Evolutionary conservation across 345 rosid genomes (phyloP), one percentile per base, ranked within the genome.

Genomic region (Rhodamnia argentea): DNA sequence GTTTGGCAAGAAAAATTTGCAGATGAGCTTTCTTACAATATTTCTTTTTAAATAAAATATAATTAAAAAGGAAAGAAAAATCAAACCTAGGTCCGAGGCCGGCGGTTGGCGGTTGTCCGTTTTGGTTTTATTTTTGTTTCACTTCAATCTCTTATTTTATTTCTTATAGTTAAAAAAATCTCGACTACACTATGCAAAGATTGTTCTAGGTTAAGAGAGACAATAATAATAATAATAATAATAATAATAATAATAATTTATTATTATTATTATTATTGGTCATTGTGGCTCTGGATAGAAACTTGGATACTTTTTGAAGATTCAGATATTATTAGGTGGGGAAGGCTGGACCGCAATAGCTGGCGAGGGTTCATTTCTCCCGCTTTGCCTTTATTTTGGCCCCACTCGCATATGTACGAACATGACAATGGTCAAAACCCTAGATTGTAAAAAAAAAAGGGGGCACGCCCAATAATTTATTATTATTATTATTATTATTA

Each of bases 391-490:
- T 70, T 18, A 10, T 16, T 70, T 18, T 9, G 78, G 78, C 11
- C 78, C 78, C 44, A 64, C 78, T 4, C 13, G 24, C 44, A 64
- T 64, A 4, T 18, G 76, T 9, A 5, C 1, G 24, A 64, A 64
- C 78, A 32, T 16, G 44, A 24, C 76, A 18, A 44, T 5, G 1
- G 76, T 32, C 76, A 64, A 29, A 2, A 7, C 44, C 32, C 44
- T 42, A 8, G 6, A 16, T 3, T 4, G 2, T 10, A 6, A 27
- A 3, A 27, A 7, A 7, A 10, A 10, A 15, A 52, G 1, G 1
- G 3, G 13, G 24, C 20, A 2, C 47, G 13, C 44, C 0, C 1
- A 15, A 18, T 29, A 7, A 29, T 16, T 15, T 5, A 53, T 57
- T 4, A 10, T 57, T 57, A 24, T 10, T 57, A 10, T 57, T 57